A percentile compares a stretch with the other conserved stretches of the same genome.
Conservation (phyloP, 805 yeast species). For the Pichia rugopelliculosa region DNA sequence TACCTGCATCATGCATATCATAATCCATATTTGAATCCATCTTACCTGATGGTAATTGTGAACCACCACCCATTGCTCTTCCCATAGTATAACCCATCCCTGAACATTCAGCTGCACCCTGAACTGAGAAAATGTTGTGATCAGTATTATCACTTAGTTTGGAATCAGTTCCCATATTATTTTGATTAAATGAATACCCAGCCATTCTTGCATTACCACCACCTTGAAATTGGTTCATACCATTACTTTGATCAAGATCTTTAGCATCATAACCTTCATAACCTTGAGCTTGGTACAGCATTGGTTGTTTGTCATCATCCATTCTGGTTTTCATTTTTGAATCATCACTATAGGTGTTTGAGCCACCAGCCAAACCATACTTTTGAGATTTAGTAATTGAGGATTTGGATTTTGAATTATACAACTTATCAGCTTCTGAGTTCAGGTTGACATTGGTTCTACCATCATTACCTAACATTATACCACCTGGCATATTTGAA, state of each 20-base stretch:
- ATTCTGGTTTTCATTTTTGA: neutral
- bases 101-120: neutral
- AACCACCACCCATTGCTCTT: too few relatives aligned
- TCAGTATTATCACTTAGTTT: neutral
- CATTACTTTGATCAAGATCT: too few relatives aligned
- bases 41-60: too few relatives aligned
- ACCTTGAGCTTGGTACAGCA: neutral
- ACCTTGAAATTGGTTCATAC: too few relatives aligned
- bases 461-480: too few relatives aligned
- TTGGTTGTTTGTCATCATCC: too few relatives aligned
- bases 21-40: too few relatives aligned
- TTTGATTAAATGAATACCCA: too few relatives aligned
- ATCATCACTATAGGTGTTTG: neutral
- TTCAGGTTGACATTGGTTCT: neutral
- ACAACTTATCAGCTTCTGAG: too few relatives aligned
- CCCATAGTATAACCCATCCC: neutral
- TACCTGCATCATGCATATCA: too few relatives aligned
- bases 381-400: neutral
- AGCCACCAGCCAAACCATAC: slow-evolving; percentile 1
- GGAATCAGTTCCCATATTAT: too few relatives aligned
- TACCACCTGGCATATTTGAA: neutral
- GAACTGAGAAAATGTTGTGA: neutral
- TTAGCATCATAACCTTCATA: neutral
- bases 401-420: neutral
- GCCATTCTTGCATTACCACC: neutral